Percentiles rank a stretch among this genome's conserved stretches.
Conservation (phyloP, 129 eudicot species). For the Flaveria trinervia region DNA sequence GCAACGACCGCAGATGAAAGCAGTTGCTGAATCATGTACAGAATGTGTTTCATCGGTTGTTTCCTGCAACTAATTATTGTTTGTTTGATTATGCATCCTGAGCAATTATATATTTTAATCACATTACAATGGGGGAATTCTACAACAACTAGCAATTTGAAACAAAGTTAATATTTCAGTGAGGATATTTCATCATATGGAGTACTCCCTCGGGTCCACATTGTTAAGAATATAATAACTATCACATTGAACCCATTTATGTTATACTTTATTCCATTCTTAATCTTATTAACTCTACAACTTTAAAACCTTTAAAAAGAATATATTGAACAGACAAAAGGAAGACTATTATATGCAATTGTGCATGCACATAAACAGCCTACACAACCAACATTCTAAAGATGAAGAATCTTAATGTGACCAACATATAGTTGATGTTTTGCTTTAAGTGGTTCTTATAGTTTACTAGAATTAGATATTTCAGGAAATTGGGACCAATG, state of each 20-base stretch:
- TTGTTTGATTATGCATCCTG: not conserved
- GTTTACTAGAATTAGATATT: not conserved
- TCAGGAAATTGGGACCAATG: not conserved
- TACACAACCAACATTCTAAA: not conserved
- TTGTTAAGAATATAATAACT: not conserved
- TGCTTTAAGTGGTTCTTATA: not conserved
- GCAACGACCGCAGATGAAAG: not conserved
- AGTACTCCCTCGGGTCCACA: not conserved
- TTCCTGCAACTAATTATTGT: constrained; percentile 3
- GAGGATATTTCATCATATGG: not conserved
- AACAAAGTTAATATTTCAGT: not conserved
- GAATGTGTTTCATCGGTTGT: not conserved
- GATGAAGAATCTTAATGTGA: not conserved
- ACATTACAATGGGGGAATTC: not conserved
- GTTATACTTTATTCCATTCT: constrained; percentile 7
- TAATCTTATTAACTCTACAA: constrained; percentile 3
- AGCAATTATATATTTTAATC: not conserved
- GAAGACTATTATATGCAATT: not conserved
- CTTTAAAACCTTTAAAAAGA: not conserved
- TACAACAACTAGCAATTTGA: not conserved
- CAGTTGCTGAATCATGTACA: not conserved
- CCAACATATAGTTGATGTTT: not conserved
- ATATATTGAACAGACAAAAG: not conserved
- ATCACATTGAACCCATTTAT: not conserved
- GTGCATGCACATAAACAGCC: constrained; percentile 3